These are phyloP conservation scores for Ceratocystiopsis sp. DNA, from an alignment of 2,329 filamentous ascomycete genomes.

Conservation along the genomic window DNA sequence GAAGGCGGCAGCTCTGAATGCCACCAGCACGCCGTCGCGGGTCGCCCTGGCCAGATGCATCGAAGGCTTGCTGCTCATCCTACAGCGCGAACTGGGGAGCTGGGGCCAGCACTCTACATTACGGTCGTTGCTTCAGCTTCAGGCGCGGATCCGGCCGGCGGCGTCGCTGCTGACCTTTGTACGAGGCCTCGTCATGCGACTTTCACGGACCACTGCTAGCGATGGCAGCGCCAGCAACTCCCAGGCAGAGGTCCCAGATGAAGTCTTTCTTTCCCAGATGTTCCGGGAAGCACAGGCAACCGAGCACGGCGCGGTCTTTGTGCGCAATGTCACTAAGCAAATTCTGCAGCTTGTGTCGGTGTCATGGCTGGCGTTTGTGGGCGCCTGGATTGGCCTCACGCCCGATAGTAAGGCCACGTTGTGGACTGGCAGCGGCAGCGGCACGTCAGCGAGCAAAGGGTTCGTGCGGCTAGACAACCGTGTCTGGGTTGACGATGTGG, in stretches of 20 bases:
- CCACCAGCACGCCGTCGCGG: slow-evolving; percentile 25
- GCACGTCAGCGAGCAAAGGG: slow-evolving; percentile 24
- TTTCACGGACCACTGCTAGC: slow-evolving; percentile 15
- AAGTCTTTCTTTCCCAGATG: slow-evolving; percentile 42
- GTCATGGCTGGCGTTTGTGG: slow-evolving; percentile 26
- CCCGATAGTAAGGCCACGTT: slow-evolving; percentile 27
- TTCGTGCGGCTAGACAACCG: slow-evolving; percentile 44
- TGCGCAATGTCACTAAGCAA: slow-evolving; percentile 49
- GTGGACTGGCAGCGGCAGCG: slow-evolving; percentile 4
- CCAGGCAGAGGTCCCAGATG: slow-evolving; percentile 27
- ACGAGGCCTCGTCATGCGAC: slow-evolving; percentile 29
- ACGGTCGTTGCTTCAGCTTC: slow-evolving; percentile 35
- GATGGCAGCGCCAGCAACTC: slow-evolving; percentile 5
- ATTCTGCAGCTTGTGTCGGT: slow-evolving; percentile 30
- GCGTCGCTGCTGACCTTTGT: slow-evolving; percentile 34
- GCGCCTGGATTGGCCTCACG: slow-evolving; percentile 59
- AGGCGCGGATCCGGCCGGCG: slow-evolving; percentile 29
- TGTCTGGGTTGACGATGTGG: slow-evolving; percentile 34
- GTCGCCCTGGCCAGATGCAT: slow-evolving; percentile 35
- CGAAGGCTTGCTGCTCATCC: slow-evolving; percentile 28
- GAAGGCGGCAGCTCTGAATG: slow-evolving; percentile 5
- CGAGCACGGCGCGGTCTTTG: slow-evolving; percentile 43
- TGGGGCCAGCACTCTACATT: slow-evolving; percentile 19
- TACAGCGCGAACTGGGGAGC: slow-evolving; percentile 31
- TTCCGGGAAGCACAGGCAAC: slow-evolving; percentile 45